phyloP scores from a whole-genome alignment of 2,329 filamentous ascomycete genomes.

The Furcasterigmium furcatum region DNA sequence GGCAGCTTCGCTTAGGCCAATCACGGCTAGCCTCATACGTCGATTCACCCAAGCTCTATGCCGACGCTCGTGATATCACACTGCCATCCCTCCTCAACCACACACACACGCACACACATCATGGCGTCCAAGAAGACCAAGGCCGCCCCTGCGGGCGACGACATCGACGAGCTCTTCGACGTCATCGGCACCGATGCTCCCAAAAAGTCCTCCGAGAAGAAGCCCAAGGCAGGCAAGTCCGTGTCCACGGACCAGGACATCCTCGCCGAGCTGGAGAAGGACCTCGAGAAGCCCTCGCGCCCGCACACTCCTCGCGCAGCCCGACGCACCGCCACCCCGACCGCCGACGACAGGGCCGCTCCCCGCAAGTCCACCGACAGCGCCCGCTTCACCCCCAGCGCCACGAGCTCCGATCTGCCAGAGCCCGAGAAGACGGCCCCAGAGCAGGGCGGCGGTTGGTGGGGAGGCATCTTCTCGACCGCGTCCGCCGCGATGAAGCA shows the following conservation, averaged over 20 bases:
- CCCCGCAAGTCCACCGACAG: slow-evolving; percentile 77
- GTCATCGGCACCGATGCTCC: slow-evolving; percentile 53
- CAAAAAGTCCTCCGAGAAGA: slow-evolving; percentile 45
- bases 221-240: slow-evolving; percentile 45
- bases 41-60: too few species aligned
- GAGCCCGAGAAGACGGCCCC: slow-evolving; percentile 50
- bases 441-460: slow-evolving; percentile 73
- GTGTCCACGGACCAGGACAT: slow-evolving; percentile 66
- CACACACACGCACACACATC: slow-evolving; percentile 14
- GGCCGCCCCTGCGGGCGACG: slow-evolving; percentile 53
- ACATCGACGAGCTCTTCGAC: slow-evolving; percentile 64
- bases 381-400: slow-evolving; percentile 66
- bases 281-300: slow-evolving; percentile 60
- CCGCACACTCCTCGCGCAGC: slow-evolving; percentile 74
- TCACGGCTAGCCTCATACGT: too few species aligned
- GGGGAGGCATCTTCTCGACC: slow-evolving; percentile 81
- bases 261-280: slow-evolving; percentile 79
- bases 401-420: slow-evolving; percentile 59
- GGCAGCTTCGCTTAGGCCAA: too few species aligned
- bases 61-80: too few species aligned
- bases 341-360: slow-evolving; percentile 61
- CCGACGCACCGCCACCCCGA: slow-evolving; percentile 47
- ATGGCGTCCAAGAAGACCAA: slow-evolving; percentile 63
- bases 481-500: slow-evolving; percentile 86
- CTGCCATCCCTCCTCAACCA: slow-evolving; percentile 3